Evolutionary conservation across 2,329 filamentous ascomycete species (phyloP).

Genomic region (Polychaeton citri): DNA sequence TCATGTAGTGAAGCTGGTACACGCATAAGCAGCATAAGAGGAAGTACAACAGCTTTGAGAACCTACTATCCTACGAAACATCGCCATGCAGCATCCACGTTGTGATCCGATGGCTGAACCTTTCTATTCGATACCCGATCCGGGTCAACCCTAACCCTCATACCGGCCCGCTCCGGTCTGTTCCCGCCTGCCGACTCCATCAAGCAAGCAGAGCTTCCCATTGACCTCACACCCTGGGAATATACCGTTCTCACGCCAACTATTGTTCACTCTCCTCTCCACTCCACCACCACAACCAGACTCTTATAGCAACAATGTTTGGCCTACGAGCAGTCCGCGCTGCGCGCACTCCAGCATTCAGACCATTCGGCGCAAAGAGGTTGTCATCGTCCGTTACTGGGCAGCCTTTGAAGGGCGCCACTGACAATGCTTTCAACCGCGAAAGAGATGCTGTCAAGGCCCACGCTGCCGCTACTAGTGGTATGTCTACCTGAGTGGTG

Average conservation of each 20-base stretch:
- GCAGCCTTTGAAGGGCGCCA: constrained; percentile 38
- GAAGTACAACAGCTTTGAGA: too few relatives aligned
- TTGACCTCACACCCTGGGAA: not conserved
- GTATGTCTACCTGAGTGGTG: too few relatives aligned
- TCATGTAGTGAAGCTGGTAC: too few relatives aligned
- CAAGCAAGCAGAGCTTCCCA: not conserved
- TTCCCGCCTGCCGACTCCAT: not conserved
- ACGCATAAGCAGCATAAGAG: too few relatives aligned
- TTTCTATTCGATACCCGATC: too few relatives aligned
- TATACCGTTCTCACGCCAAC: too few relatives aligned
- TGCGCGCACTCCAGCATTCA: constrained; percentile 10
- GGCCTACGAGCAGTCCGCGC: constrained; percentile 13
- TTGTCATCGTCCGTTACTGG: constrained; percentile 10
- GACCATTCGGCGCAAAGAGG: constrained; percentile 9
- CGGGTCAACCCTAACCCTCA: not conserved
- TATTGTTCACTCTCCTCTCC: not conserved
- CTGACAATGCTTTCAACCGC: constrained; percentile 84
- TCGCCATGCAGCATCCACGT: too few relatives aligned
- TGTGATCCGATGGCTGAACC: too few relatives aligned
- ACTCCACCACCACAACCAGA: not conserved
- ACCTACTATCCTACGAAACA: too few relatives aligned
- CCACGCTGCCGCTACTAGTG: constrained; percentile 72
- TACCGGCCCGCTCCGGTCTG: not conserved
- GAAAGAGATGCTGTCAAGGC: constrained; percentile 84
- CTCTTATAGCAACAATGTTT: constrained; percentile 8